Evolutionary conservation across 1,139 yeast genomes (phyloP), one percentile per base, ranked within the genome.

Genomic region (Pichia sp.): DNA sequence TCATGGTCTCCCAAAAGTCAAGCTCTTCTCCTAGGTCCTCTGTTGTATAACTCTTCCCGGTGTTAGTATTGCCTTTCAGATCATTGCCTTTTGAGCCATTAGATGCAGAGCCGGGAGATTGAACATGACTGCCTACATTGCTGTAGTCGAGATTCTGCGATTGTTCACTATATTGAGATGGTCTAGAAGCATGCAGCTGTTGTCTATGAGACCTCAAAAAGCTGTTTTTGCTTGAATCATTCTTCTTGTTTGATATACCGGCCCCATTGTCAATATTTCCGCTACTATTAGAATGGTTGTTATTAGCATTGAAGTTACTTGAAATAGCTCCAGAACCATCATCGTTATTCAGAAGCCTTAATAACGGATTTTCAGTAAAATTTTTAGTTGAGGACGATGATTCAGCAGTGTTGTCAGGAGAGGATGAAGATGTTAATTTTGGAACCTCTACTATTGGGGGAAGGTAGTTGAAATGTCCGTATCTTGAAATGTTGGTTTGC

Each of bases 401-500:
- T 46, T 52, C 62, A 7, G 64, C 53, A 2, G 65, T 60, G 3
- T 61, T 59, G 26, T 66, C 66, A 0, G 76, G 73, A 22, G 79
- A 70, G 10, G 77, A 66, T 0, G 87, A 81, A 1, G 87, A 82
- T 22, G 75, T 82, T 45, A 85, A 69, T 60, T 81, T 83, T 0
- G 90, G 91, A n/a, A 79, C 82, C 62, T 82, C 85, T 0, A 84
- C 79, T 57, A 83, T 71, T 2, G 90, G 85, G 10, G 90, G 87
- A 37, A 85, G 68, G 61, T 83, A 84, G 63, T 84, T 85, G 70
- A 85, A 85, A 68, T 85, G 93, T 49, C 83, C 83, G 58, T 74
- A 79, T 59, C 91, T 70, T 46, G 78, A 74, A 9, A 82, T 69
- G 51, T 79, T 82, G 3, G 81, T 70, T 52, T 82, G 87, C 3